phyloP scores from a whole-genome alignment of 1,284 basidiomycete genomes.

The Sporisorium reilianum region DNA sequence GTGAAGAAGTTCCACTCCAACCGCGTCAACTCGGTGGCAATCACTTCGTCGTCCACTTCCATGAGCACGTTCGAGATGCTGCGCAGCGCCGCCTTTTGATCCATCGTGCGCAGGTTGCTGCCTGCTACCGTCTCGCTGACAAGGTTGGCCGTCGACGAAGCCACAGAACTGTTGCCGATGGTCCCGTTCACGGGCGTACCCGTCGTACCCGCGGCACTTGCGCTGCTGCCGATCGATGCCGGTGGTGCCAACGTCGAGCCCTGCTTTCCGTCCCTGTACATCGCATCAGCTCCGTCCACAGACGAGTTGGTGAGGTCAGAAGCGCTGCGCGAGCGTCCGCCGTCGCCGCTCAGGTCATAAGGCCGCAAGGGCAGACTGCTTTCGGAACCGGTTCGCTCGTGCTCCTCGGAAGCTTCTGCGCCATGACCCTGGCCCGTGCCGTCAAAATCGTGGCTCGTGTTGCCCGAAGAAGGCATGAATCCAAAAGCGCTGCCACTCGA shows the following conservation, averaged over 20 bases:
- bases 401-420: constrained; percentile 12
- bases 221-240: constrained; percentile 4
- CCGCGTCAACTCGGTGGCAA: constrained; percentile 59
- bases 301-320: constrained; percentile 46
- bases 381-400: constrained; percentile 36
- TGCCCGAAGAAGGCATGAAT: constrained; percentile 19
- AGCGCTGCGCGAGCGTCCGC: constrained; percentile 40
- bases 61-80: constrained; percentile 56
- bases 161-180: constrained; percentile 7
- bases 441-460: constrained; percentile 42
- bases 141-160: constrained; percentile 20
- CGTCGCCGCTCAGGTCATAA: constrained; percentile 10
- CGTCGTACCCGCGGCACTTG: constrained; percentile 13
- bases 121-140: constrained; percentile 4
- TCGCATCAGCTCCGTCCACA: constrained; percentile 13
- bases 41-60: constrained; percentile 54
- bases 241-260: background rate
- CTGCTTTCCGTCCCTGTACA: constrained; percentile 18
- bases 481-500: constrained; percentile 23
- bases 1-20: constrained; percentile 62
- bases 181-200: background rate
- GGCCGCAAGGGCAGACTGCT: constrained; percentile 31
- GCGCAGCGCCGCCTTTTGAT: constrained; percentile 54
- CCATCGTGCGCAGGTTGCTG: constrained; percentile 10
- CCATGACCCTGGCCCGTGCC: background rate